A percentile compares a stretch with the other conserved stretches of the same genome.
Evolutionary conservation across 805 yeast species (phyloP).

Genomic region (Torulaspora indica): DNA sequence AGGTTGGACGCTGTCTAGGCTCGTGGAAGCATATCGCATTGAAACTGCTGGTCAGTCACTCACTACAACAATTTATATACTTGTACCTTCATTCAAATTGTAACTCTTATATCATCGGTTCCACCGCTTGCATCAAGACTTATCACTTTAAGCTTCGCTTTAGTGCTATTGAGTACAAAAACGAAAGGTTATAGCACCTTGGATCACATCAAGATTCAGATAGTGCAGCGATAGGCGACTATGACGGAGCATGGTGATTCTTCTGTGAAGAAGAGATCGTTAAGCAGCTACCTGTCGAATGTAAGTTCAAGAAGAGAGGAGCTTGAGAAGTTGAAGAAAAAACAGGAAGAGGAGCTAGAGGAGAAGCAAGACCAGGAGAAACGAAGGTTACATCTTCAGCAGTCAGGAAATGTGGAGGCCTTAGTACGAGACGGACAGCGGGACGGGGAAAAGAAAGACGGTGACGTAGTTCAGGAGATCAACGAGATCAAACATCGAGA

Average conservation of each 20-base stretch:
- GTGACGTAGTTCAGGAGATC: background rate
- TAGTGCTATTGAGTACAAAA: background rate
- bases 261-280: slow-evolving; percentile 30
- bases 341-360: slow-evolving; percentile 6
- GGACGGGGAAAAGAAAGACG: background rate
- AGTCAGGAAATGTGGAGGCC: slow-evolving; percentile 2
- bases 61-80: background rate
- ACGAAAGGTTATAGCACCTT: background rate
- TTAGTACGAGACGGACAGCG: background rate
- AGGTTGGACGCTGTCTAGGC: background rate
- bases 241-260: slow-evolving; percentile 12
- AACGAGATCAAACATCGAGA: too few species aligned
- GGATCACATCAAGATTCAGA: background rate
- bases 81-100: background rate
- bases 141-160: background rate
- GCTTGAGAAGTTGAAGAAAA: slow-evolving; percentile 20
- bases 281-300: slow-evolving; percentile 34
- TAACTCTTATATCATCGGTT: background rate
- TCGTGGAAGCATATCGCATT: background rate
- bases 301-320: slow-evolving; percentile 31
- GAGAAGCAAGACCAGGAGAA: slow-evolving; percentile 4
- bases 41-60: slow-evolving; percentile 13
- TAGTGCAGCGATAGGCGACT: background rate
- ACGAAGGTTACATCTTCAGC: background rate
- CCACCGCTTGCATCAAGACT: background rate